Percentiles rank a stretch among this genome's conserved stretches.
phyloP scores from a whole-genome alignment of 768 basidiomycete genomes.

The Sporobolomyces roseus region DNA sequence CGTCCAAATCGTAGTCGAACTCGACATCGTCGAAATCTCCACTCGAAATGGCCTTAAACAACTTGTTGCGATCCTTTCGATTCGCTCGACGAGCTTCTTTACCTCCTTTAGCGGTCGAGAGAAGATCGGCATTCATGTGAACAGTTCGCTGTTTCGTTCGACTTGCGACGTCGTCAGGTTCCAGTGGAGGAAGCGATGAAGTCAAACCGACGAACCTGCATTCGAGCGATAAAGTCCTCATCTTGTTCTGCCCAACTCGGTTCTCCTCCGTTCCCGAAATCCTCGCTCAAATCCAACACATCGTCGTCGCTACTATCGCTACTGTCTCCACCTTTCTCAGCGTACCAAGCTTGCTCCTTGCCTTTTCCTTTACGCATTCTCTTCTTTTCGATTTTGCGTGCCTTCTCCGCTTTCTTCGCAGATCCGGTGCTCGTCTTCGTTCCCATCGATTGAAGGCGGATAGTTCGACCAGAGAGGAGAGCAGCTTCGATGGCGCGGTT shows the following conservation, averaged over 20 bases:
- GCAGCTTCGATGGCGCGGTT: constrained; percentile 26
- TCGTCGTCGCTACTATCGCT: constrained; percentile 21
- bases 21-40: constrained; percentile 37
- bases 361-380: constrained; percentile 33
- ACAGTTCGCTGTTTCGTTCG: constrained; percentile 33
- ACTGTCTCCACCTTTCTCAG: constrained; percentile 4
- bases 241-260: constrained; percentile 37
- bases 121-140: constrained; percentile 26
- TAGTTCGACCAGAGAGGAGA: constrained; percentile 26
- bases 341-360: constrained; percentile 12
- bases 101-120: constrained; percentile 18
- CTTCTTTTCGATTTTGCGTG: constrained; percentile 25
- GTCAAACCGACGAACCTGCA: constrained; percentile 22
- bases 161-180: no score
- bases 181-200: background rate
- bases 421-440: background rate
- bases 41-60: constrained; percentile 36
- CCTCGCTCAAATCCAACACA: constrained; percentile 2
- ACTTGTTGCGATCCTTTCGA: constrained; percentile 38
- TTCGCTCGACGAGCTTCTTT: constrained; percentile 18
- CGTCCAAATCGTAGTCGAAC: constrained; percentile 30
- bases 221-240: constrained; percentile 29
- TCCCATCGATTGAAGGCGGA: constrained; percentile 28
- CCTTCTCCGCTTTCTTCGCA: constrained; percentile 18
- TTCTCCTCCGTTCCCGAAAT: constrained; percentile 12